These are phyloP conservation scores for Barnettozyma populi DNA, from an alignment of 805 yeast species.

Conservation along the genomic window DNA sequence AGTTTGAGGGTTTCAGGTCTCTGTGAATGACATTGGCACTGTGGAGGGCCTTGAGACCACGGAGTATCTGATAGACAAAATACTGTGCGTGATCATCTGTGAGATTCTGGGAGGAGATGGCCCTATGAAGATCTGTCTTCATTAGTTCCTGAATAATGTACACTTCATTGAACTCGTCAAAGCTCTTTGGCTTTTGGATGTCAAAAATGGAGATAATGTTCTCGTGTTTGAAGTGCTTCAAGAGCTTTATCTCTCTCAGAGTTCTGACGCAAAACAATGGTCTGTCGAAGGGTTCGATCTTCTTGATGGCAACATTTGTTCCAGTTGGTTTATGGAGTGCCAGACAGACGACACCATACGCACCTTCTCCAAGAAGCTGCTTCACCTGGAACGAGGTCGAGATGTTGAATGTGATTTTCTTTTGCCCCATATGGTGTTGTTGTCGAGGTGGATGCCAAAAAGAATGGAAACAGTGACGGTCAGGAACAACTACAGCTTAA, in stretches of 20 bases:
- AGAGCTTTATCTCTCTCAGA: constrained; percentile 78
- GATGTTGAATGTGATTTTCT: constrained; percentile 66
- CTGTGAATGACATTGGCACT: constrained; percentile 92
- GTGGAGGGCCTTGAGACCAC: constrained; percentile 88
- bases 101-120: constrained; percentile 72
- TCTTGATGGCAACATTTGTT: constrained; percentile 91
- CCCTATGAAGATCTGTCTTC: constrained; percentile 84
- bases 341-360: constrained; percentile 90
- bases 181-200: constrained; percentile 76
- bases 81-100: constrained; percentile 93
- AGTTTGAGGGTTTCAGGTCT: constrained; percentile 85
- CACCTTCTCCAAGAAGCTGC: constrained; percentile 91
- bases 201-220: constrained; percentile 87
- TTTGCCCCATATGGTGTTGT: constrained; percentile 20
- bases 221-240: constrained; percentile 89
- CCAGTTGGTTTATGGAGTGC: constrained; percentile 84
- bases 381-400: constrained; percentile 81
- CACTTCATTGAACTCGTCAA: constrained; percentile 77
- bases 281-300: constrained; percentile 87
- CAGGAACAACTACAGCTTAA: neutral
- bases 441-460: too few relatives aligned
- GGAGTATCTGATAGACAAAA: constrained; percentile 82
- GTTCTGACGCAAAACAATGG: constrained; percentile 87
- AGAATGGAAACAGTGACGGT: neutral
- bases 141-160: constrained; percentile 82